Percentiles rank a stretch among this genome's conserved stretches.
Evolutionary conservation across 2,329 filamentous ascomycete genomes (phyloP).

Genomic region (Alternaria infectoria): DNA sequence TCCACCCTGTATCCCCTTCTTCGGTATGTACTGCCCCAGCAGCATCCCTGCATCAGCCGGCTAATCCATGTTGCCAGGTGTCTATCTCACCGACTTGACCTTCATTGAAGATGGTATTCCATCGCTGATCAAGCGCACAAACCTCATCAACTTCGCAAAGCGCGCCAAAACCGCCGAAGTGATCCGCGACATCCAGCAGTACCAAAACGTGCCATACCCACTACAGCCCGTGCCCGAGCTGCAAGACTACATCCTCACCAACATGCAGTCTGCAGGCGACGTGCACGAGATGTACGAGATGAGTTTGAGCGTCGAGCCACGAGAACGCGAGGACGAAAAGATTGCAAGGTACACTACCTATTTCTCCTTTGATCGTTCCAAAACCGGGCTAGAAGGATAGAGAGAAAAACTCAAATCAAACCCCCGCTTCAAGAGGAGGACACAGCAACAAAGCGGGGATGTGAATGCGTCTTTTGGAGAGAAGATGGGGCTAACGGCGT

Average conservation of each 20-base stretch:
- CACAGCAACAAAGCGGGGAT: neutral
- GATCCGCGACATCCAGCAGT: constrained; percentile 97
- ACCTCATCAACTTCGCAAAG: constrained; percentile 98
- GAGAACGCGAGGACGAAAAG: constrained; percentile 98
- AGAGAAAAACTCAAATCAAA: neutral
- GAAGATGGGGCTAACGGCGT: constrained; percentile 19
- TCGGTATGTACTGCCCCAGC: constrained; percentile 66
- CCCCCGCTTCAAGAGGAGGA: neutral
- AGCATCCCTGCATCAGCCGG: neutral
- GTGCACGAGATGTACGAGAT: constrained; percentile 99
- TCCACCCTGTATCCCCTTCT: constrained; percentile 97
- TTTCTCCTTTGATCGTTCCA: constrained; percentile 13
- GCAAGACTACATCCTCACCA: constrained; percentile 94
- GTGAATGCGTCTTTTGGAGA: constrained; percentile 2
- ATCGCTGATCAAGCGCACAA: constrained; percentile 93
- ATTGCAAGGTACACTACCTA: constrained; percentile 80
- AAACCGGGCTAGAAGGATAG: constrained; percentile 1
- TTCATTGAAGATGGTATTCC: constrained; percentile 99
- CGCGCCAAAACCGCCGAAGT: constrained; percentile 97
- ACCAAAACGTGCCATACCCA: constrained; percentile 96
- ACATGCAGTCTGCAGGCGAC: constrained; percentile 93
- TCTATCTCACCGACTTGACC: constrained; percentile 95
- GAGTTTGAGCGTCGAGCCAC: constrained; percentile 89
- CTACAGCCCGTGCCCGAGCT: constrained; percentile 88
- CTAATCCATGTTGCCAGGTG: constrained; percentile 62